These are phyloP conservation scores for Coprinellus aureogranulatus DNA, from an alignment of 768 basidiomycete genomes.

Conservation along the genomic window DNA sequence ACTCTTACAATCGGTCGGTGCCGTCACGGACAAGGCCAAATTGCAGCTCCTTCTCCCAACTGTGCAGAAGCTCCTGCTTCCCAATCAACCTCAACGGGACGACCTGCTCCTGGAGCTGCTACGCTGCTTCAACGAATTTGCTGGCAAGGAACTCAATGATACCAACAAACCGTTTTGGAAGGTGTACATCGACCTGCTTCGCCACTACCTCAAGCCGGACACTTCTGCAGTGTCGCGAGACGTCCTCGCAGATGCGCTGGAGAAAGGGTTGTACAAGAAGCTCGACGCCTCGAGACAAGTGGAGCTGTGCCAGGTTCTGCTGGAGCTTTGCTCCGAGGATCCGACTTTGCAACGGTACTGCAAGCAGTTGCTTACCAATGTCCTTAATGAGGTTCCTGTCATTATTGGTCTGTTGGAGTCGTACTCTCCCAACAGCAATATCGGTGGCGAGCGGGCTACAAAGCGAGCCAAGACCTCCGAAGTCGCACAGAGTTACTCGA, in stretches of 20 bases:
- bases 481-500: conserved; percentile 43
- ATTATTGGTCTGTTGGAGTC: conserved; percentile 50
- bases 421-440: conserved; percentile 47
- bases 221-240: conserved; percentile 35
- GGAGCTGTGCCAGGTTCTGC: conserved; percentile 53
- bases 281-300: conserved; percentile 54
- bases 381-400: conserved; percentile 51
- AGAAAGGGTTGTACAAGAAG: conserved; percentile 53
- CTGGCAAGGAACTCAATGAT: conserved; percentile 44
- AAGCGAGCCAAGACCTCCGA: conserved; percentile 65
- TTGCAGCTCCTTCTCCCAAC: conserved; percentile 59
- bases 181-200: conserved; percentile 43
- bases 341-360: conserved; percentile 42
- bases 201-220: conserved; percentile 39
- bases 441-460: conserved; percentile 38
- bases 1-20: conserved; percentile 49
- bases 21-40: conserved; percentile 47
- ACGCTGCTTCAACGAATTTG: conserved; percentile 52
- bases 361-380: conserved; percentile 47
- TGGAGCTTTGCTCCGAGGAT: conserved; percentile 50
- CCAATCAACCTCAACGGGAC: conserved; percentile 18
- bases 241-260: conserved; percentile 44
- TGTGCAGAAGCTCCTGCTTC: conserved; percentile 37
- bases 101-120: conserved; percentile 41
- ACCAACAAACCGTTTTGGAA: conserved; percentile 47